phyloP scores from a whole-genome alignment of 306 rosid species.

The Rubus parviflorus region DNA sequence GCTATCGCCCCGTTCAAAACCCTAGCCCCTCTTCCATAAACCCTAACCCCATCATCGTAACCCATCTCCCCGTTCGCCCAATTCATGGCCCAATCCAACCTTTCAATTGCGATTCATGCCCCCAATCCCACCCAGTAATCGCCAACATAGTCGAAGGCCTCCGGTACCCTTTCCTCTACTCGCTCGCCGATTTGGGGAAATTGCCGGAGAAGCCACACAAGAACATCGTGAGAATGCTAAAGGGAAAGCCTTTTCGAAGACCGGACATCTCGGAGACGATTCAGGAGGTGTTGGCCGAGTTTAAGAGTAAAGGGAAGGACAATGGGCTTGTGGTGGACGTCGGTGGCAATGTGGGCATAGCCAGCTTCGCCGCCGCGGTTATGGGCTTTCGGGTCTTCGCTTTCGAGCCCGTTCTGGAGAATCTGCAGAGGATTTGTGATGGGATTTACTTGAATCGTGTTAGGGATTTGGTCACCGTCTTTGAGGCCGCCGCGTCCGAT shows the following conservation, averaged over 20 bases:
- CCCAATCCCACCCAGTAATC: constrained; percentile 74
- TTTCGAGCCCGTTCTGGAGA: constrained; percentile 91
- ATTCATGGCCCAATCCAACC: constrained; percentile 49
- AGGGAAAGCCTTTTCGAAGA: constrained; percentile 77
- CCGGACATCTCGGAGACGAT: constrained; percentile 83
- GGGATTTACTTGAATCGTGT: constrained; percentile 85
- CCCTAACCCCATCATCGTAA: constrained; percentile 21
- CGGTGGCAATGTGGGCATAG: constrained; percentile 96
- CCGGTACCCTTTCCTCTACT: constrained; percentile 70
- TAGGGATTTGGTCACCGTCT: constrained; percentile 72
- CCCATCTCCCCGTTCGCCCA: constrained; percentile 19
- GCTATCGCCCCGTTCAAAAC: constrained; percentile 32
- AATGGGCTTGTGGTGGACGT: constrained; percentile 80
- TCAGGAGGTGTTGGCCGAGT: constrained; percentile 68
- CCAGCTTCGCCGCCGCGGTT: constrained; percentile 85
- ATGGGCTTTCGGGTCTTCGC: constrained; percentile 85
- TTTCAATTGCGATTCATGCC: constrained; percentile 67
- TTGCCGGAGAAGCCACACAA: constrained; percentile 95
- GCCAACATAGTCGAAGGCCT: constrained; percentile 88
- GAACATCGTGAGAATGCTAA: constrained; percentile 71
- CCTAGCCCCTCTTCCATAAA: constrained; percentile 25
- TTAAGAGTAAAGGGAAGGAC: constrained; percentile 43
- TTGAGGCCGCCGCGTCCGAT: constrained; percentile 86
- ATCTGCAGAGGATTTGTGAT: constrained; percentile 91
- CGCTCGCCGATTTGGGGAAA: constrained; percentile 80